Evolutionary conservation across 1,284 basidiomycete species (phyloP).

Genomic region (Xerocomus nothofagi): DNA sequence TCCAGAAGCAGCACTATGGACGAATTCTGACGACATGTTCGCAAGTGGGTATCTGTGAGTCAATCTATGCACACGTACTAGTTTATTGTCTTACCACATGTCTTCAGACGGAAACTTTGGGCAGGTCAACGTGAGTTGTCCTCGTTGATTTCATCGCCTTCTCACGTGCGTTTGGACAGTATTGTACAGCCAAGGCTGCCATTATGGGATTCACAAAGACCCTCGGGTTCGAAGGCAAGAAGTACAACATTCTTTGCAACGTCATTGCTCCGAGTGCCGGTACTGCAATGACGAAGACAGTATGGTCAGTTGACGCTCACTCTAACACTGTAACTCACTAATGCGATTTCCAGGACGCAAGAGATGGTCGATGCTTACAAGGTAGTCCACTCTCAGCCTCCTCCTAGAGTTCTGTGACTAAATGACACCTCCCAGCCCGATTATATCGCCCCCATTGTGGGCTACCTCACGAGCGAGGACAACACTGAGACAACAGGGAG

Average conservation of each 20-base stretch:
- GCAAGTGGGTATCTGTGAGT: conserved; percentile 87
- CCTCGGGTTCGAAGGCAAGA: conserved; percentile 89
- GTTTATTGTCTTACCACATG: conserved; percentile 1
- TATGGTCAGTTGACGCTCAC: conserved; percentile 54
- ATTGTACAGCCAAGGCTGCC: conserved; percentile 91
- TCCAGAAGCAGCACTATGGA: conserved; percentile 96
- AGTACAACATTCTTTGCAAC: conserved; percentile 90
- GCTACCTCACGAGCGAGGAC: conserved; percentile 85
- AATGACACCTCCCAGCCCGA: conserved; percentile 63
- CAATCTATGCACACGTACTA: not conserved
- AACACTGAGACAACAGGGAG: conserved; percentile 76
- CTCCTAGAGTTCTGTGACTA: not conserved
- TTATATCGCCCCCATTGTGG: conserved; percentile 89
- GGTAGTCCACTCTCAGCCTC: conserved; percentile 36
- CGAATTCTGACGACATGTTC: conserved; percentile 95
- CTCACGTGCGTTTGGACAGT: conserved; percentile 43
- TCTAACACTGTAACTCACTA: not conserved
- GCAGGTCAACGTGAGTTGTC: conserved; percentile 69
- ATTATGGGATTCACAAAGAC: conserved; percentile 90
- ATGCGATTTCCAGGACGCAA: conserved; percentile 58
- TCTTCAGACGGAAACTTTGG: conserved; percentile 88
- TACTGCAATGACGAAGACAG: conserved; percentile 86
- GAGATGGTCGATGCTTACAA: conserved; percentile 96
- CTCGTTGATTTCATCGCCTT: not conserved
- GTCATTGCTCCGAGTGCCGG: conserved; percentile 89